Base-by-base conservation (phyloP, 2,329 filamentous ascomycete genomes). In the Teratosphaeria zuluensis region DNA sequence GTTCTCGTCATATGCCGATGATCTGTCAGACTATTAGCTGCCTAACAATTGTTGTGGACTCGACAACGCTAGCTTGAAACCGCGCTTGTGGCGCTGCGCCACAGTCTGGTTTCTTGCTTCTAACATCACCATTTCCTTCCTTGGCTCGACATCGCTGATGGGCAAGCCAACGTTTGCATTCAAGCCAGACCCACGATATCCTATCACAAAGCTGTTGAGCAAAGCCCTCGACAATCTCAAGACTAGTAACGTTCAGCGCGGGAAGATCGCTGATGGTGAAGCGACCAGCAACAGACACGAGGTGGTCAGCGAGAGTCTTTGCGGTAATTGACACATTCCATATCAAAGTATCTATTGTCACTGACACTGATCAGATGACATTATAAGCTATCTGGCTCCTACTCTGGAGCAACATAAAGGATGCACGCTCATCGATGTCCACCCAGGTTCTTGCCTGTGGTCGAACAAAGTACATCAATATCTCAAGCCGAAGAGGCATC, bases 391-490 rank as follows among this genome's bases (percentile, higher is more conserved):
- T 61, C 75, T 95, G n/a, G 83, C 81, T 2, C 80, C 82, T 0
- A 84, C 84, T 2, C 80, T 97, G 19, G 76, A 83, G 35, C 81
- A 84, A 52, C 86, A 94, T 72, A 76, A 79, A 55, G 89, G 89
- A 57, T 91, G 92, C 74, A 91, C 95, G 67, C 81, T 97, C 52
- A 77, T 99, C 66, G 92, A 97, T 69, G 77, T 96, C 58, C 90
- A 92, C 71, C 92, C 92, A 0, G 91, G 91, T 14, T 76, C 77
- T 1, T 90, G 91, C 8, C 57, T 95, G 2, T 94, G 88, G 84
- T 95, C 92, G 35, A 77, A 78, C 31, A 89, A 87, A 66, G 77
- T 97, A 0, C 85, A 96, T 69, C 79, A 89, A 0, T 76, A 81
- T 53, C 78, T 99, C 7, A 76, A 90, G 66, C 92, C 92, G 4